Conservation (phyloP, 2,329 filamentous ascomycete genomes). For the Reticulascus tulasneorum region DNA sequence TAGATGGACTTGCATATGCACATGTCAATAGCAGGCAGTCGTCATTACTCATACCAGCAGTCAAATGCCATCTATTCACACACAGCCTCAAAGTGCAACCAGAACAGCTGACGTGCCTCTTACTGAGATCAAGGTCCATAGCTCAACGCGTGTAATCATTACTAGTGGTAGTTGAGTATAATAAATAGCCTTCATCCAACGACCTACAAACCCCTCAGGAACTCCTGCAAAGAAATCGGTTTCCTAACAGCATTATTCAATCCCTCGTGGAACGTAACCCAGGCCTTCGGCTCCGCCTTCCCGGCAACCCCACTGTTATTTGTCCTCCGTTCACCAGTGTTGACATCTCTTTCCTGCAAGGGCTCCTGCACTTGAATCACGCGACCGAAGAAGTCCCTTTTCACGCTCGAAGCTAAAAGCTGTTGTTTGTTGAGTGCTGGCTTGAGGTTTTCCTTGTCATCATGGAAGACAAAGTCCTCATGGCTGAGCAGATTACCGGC, state of each 20-base stretch:
- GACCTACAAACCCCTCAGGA: constrained; percentile 61
- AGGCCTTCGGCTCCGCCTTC: constrained; percentile 54
- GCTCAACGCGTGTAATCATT: too few species aligned
- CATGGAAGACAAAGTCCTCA: constrained; percentile 20
- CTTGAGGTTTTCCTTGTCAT: constrained; percentile 35
- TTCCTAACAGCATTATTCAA: constrained; percentile 90
- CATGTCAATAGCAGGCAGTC: too few species aligned
- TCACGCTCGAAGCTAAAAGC: constrained; percentile 40
- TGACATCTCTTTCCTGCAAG: constrained; percentile 37
- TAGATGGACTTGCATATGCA: too few species aligned
- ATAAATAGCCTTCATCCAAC: too few species aligned
- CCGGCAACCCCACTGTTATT: constrained; percentile 23
- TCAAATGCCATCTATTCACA: too few species aligned
- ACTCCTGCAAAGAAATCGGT: constrained; percentile 74
- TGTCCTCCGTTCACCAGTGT: constrained; percentile 19
- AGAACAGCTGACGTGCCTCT: too few species aligned
- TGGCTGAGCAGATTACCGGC: constrained; percentile 29
- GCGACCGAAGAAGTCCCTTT: constrained; percentile 83
- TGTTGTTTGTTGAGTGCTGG: constrained; percentile 21
- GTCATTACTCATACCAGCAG: too few species aligned
- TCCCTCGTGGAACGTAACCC: constrained; percentile 88
- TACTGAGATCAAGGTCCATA: too few species aligned
- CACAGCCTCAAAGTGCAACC: too few species aligned
- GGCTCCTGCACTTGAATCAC: constrained; percentile 50
- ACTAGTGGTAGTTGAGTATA: too few species aligned